These are phyloP conservation scores for Phialophora tarda DNA, from an alignment of 2,329 filamentous ascomycete species.

Conservation along the genomic window DNA sequence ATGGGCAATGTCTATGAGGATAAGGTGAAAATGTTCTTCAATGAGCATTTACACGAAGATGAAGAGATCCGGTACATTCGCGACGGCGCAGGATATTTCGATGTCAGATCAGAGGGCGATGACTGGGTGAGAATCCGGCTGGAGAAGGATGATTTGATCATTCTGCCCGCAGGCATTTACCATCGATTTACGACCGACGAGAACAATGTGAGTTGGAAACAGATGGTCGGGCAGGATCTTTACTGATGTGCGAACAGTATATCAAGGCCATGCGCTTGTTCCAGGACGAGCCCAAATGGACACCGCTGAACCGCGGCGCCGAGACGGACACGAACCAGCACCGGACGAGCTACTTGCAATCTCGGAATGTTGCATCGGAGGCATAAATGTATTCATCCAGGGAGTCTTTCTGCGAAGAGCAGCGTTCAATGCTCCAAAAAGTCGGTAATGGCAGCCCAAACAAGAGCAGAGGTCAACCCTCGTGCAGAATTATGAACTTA, in stretches of 20 bases:
- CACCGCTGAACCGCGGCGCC: constrained; percentile 78
- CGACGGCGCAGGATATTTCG: constrained; percentile 88
- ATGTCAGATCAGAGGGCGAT: constrained; percentile 81
- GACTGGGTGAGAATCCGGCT: constrained; percentile 87
- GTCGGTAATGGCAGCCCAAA: neutral
- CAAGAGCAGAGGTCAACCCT: neutral
- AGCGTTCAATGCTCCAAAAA: neutral
- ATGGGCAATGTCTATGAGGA: constrained; percentile 89
- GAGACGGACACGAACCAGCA: constrained; percentile 80
- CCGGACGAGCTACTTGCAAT: constrained; percentile 75
- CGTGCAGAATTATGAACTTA: neutral
- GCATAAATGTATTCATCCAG: constrained; percentile 7
- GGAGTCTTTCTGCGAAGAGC: neutral
- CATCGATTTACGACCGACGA: constrained; percentile 96
- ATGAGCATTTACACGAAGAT: constrained; percentile 96
- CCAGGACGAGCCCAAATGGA: constrained; percentile 99
- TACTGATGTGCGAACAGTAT: constrained; percentile 63
- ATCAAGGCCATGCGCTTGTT: constrained; percentile 96
- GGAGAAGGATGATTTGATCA: constrained; percentile 87
- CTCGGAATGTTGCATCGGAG: constrained; percentile 33
- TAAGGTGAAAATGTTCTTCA: constrained; percentile 92
- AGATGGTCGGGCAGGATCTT: neutral
- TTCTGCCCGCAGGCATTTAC: constrained; percentile 93
- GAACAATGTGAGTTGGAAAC: constrained; percentile 71
- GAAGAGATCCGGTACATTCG: constrained; percentile 97